Base-by-base conservation (phyloP, 352 stramenopile genomes). In the Plasmopara viticola region DNA sequence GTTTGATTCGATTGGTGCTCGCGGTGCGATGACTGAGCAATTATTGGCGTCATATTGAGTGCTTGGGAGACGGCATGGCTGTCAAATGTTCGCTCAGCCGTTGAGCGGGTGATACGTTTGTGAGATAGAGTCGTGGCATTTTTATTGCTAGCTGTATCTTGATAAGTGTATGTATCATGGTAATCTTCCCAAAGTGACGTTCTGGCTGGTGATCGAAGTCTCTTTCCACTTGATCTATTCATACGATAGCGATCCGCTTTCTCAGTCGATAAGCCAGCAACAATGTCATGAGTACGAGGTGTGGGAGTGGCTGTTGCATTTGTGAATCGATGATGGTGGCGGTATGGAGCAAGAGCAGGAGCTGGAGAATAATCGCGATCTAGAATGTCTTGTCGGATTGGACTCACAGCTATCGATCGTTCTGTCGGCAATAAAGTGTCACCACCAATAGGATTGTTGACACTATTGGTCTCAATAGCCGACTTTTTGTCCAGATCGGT, bases 201-300 rank as follows among this genome's bases (percentile, higher is more conserved):
- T 25, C 20, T 1, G 20, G 20, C 20, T 25, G 20, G 20, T 3
- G 54, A 68, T 25, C 58, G 53, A n/a, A 67, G 51, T 25, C 58
- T 53, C 47, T 71, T 71, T 9, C 62, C 62, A 47, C 62, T 71
- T 15, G 50, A 56, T 10, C 44, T 46, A 30, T 20, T 62, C 63
- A 71, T 71, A 45, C 63, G 50, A 43, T 62, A 64, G 6, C 55
- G 58, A 50, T 74, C 66, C 5, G 58, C 62, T 10, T 62, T 50
- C 30, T 59, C 48, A 6, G 66, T 74, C 12, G 62, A 59, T 17
- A 74, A 49, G 29, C 66, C 66, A 9, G 66, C 66, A 45, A 37
- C 58, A 39, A 47, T 48, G 13, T 28, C 15, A 50, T 53, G 48
- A 18, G 30, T 12, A 31, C 38, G 44, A 52, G 48, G 20, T 33